Base-by-base conservation (phyloP, 2,329 filamentous ascomycete genomes). In the Ascochyta rabiei region DNA sequence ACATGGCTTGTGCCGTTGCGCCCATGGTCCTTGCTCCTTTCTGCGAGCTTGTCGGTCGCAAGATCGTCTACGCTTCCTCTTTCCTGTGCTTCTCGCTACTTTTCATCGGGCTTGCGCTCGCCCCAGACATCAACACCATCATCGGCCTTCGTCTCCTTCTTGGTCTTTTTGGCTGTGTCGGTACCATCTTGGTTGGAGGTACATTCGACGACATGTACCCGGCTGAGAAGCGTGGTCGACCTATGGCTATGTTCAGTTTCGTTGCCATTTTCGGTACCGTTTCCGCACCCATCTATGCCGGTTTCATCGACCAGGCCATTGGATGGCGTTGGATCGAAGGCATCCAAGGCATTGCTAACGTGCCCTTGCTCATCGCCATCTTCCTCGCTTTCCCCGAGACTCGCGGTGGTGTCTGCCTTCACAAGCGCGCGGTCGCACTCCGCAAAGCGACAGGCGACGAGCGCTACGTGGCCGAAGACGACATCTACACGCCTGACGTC, bases 241-340 rank as follows among this genome's bases (percentile, higher is more conserved):
- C 66, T 6, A 68, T 68, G 66, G 66, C 66, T 31, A 68, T 68
- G 66, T 68, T 68, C 60, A 57, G 52, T 28, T 68, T 68, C 52
- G 58, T 68, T 26, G 64, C 66, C 19, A 67, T 68, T 21, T 68
- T 68, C 52, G 81, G 81, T 39, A 83, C 81, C 9, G 80, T 83
- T 23, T 79, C 75, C 5, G 81, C 81, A 3, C 81, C 81, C 34
- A 82, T 83, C 61, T 82, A 83, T 63, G 79, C 80, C 41, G 80
- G 81, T 38, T 82, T 82, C 72, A 82, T 83, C 64, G 80, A 82
- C 65, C 73, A 81, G 63, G 71, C 78, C 35, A 72, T 83, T 19
- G 80, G 80, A 48, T 83, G 81, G 81, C 72, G 81, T 49, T 83
- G 81, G 81, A 77, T 82, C 23, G 75, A 83, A 65, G 81, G 80